Percentiles rank a stretch among this genome's conserved stretches.
Conservation (phyloP, 352 stramenopile species). For the Globisporangium alternatum region DNA sequence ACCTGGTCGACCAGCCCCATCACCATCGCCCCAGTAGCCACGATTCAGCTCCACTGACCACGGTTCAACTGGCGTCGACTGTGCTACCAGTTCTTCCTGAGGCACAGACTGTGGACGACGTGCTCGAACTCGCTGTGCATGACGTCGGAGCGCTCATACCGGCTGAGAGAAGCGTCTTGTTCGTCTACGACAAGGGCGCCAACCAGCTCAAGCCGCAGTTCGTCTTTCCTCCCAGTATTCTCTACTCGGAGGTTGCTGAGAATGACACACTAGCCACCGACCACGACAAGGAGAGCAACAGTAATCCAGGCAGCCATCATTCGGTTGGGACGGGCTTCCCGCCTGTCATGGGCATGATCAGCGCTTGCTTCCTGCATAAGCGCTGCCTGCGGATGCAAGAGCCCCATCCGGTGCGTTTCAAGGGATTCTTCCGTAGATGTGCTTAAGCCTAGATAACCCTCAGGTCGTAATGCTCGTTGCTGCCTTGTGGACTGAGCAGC, state of each 20-base stretch:
- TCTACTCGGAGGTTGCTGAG: not conserved
- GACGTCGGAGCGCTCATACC: conserved; percentile 41
- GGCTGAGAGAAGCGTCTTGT: conserved; percentile 46
- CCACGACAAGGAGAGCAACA: conserved; percentile 1
- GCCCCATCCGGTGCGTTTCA: conserved; percentile 28
- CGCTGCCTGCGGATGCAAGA: conserved; percentile 63
- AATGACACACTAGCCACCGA: not conserved
- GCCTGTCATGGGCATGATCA: conserved; percentile 56
- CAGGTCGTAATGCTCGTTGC: no score
- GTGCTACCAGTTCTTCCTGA: not conserved
- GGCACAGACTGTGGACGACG: conserved; percentile 6
- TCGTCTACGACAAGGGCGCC: conserved; percentile 47
- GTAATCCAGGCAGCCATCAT: not conserved
- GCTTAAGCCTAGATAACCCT: no score
- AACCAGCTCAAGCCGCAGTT: conserved; percentile 46
- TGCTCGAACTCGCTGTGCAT: conserved; percentile 33
- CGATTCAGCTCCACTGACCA: no score
- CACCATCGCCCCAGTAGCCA: not conserved
- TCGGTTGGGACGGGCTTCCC: conserved; percentile 24
- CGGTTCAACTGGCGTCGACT: no score
- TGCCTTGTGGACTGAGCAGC: conserved; percentile 20
- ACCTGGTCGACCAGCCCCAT: not conserved
- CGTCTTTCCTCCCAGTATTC: conserved; percentile 16
- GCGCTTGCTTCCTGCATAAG: conserved; percentile 51
- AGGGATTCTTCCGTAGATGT: no score